Evolutionary conservation across 208 protist species (phyloP).

Genomic region (Acanthamoeba quina): DNA sequence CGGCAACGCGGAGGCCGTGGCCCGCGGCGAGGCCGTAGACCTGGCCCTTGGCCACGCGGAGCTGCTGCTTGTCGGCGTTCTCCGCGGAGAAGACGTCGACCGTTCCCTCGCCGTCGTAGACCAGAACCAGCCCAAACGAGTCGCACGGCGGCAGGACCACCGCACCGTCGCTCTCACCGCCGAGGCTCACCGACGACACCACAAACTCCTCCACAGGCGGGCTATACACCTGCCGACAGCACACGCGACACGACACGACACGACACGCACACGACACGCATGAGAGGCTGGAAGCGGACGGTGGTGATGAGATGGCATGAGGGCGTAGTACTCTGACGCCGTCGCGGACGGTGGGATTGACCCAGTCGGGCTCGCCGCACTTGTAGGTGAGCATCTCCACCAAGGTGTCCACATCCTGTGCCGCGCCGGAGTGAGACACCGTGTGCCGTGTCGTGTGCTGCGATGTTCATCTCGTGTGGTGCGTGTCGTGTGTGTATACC

Average conservation of each 20-base stretch:
- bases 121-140: conserved; percentile 91
- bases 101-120: conserved; percentile 57
- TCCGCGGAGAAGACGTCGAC: not conserved
- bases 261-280: not conserved
- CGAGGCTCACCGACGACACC: conserved; percentile 37
- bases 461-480: too few species aligned
- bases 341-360: not conserved
- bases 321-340: conserved; percentile 9
- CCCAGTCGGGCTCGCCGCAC: conserved; percentile 70
- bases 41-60: conserved; percentile 14
- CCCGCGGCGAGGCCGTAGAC: conserved; percentile 22
- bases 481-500: not conserved
- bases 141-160: conserved; percentile 94
- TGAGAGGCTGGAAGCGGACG: not conserved
- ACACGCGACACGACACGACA: too few species aligned
- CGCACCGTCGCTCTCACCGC: conserved; percentile 86
- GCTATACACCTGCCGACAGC: conserved; percentile 32
- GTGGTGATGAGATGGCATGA: not conserved
- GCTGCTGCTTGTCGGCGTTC: not conserved
- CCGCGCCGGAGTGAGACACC: not conserved
- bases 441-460: not conserved
- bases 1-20: not conserved
- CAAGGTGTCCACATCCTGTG: conserved; percentile 94
- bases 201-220: conserved; percentile 81
- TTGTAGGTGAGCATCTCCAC: conserved; percentile 94